Conservation (phyloP, 116 monocot genomes). For the Trichopus zeylanicus region DNA sequence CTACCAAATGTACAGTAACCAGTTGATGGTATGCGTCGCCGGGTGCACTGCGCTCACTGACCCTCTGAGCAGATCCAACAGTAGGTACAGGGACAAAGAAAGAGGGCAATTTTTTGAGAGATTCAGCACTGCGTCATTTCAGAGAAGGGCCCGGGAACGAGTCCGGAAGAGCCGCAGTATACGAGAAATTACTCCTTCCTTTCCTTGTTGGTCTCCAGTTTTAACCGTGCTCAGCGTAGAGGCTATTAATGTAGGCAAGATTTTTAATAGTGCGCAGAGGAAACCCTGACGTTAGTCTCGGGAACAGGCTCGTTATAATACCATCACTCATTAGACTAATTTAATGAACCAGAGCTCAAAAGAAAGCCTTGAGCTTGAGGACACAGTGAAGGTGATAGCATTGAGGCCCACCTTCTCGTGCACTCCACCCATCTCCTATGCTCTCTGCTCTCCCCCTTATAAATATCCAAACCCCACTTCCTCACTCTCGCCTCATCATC, state of each 20-base stretch:
- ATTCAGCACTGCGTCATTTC: neutral
- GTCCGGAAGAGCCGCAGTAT: neutral
- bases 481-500: neutral
- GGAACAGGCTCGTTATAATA: constrained; percentile 7
- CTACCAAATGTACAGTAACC: too few relatives aligned
- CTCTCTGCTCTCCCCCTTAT: neutral
- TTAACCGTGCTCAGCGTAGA: too few relatives aligned
- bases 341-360: too few relatives aligned
- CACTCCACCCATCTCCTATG: neutral
- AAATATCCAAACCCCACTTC: constrained; percentile 17
- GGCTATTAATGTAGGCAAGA: too few relatives aligned
- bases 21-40: too few relatives aligned
- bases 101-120: too few relatives aligned
- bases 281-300: constrained; percentile 14
- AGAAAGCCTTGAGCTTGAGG: neutral
- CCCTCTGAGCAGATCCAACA: too few relatives aligned
- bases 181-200: neutral
- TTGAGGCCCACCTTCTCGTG: neutral
- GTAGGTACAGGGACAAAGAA: too few relatives aligned
- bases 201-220: neutral
- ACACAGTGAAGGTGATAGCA: constrained; percentile 8
- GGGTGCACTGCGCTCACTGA: too few relatives aligned
- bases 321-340: neutral
- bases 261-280: neutral
- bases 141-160: neutral